Conservation (phyloP, 768 basidiomycete species). For the Suillus lakei region DNA sequence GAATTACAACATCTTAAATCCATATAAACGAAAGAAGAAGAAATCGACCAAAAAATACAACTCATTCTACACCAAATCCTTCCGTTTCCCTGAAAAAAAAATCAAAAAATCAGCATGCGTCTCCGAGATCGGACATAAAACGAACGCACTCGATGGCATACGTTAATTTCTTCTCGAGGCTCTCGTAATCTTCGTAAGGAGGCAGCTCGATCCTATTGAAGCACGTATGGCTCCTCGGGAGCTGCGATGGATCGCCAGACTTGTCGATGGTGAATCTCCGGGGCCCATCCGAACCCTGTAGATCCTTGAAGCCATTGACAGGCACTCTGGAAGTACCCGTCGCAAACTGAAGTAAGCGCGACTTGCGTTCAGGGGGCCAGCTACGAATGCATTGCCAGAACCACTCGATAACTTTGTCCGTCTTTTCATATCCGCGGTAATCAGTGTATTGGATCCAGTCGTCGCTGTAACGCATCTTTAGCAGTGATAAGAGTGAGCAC, state of each 20-base stretch:
- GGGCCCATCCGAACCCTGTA: slow-evolving; percentile 93
- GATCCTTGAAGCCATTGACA: slow-evolving; percentile 93
- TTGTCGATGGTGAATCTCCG: slow-evolving; percentile 95
- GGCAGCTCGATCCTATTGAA: slow-evolving; percentile 91
- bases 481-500: background rate
- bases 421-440: slow-evolving; percentile 86
- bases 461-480: slow-evolving; percentile 49
- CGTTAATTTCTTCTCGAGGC: slow-evolving; percentile 82
- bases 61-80: slow-evolving; percentile 70
- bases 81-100: slow-evolving; percentile 65
- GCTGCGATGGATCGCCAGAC: slow-evolving; percentile 83
- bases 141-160: slow-evolving; percentile 79
- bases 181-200: slow-evolving; percentile 87
- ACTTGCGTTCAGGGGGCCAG: slow-evolving; percentile 91
- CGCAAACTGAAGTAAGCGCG: slow-evolving; percentile 85
- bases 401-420: slow-evolving; percentile 90
- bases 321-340: slow-evolving; percentile 86
- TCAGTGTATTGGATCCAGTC: slow-evolving; percentile 96
- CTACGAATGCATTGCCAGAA: slow-evolving; percentile 93
- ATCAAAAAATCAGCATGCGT: slow-evolving; percentile 10
- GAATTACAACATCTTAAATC: slow-evolving; percentile 6
- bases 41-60: slow-evolving; percentile 12
- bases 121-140: background rate
- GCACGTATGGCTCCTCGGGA: slow-evolving; percentile 93
- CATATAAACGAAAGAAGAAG: slow-evolving; percentile 6